These are phyloP conservation scores for Penicillium fuscoglaucum DNA, from an alignment of 2,329 filamentous ascomycete genomes.

Conservation along the genomic window DNA sequence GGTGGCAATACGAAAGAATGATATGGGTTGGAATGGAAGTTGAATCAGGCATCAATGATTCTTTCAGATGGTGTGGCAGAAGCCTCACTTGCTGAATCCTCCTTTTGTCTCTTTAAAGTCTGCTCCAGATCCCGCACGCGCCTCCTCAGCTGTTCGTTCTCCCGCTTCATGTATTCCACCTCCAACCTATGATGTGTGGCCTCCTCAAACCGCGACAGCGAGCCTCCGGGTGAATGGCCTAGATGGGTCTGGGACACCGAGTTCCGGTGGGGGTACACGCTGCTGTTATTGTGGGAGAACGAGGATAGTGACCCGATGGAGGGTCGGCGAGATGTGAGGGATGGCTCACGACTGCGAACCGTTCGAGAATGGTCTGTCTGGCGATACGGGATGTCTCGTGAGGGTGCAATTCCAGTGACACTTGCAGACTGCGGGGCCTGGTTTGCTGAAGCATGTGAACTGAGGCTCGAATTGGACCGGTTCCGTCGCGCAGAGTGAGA, in stretches of 20 bases:
- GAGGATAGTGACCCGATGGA: conserved; percentile 34
- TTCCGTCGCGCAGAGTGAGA: conserved; percentile 58
- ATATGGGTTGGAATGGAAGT: neutral
- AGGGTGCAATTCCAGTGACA: conserved; percentile 47
- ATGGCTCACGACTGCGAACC: conserved; percentile 45
- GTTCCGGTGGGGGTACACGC: conserved; percentile 32
- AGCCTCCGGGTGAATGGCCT: conserved; percentile 29
- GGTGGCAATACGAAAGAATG: conserved; percentile 8
- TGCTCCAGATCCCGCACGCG: conserved; percentile 48
- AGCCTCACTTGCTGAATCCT: neutral
- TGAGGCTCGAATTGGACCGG: conserved; percentile 57
- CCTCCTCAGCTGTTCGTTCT: conserved; percentile 49
- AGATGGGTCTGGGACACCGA: conserved; percentile 33
- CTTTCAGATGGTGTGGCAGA: neutral
- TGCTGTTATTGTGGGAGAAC: conserved; percentile 25
- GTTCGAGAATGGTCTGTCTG: conserved; percentile 29
- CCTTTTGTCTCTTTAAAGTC: conserved; percentile 35
- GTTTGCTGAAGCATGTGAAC: conserved; percentile 43
- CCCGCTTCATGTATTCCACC: conserved; percentile 46
- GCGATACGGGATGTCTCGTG: conserved; percentile 41
- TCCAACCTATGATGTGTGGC: conserved; percentile 44
- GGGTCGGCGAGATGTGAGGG: conserved; percentile 41
- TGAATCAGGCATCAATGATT: conserved; percentile 8
- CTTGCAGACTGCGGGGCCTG: conserved; percentile 39
- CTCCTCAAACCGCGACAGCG: conserved; percentile 45